Evolutionary conservation across 73 alveolate species (phyloP).

Genomic region (Paramecium sonneborni): DNA sequence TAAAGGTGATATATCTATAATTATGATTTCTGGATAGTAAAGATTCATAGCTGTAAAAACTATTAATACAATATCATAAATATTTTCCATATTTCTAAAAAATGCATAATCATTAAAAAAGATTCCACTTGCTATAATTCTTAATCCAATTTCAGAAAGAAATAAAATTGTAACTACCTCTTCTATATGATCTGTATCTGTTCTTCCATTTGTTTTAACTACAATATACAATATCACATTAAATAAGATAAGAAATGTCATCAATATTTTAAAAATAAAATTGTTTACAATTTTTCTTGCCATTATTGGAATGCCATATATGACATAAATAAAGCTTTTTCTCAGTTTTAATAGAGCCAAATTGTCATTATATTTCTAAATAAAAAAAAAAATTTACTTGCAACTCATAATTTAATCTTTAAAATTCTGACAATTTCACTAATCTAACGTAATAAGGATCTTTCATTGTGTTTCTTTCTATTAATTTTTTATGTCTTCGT

Average conservation of each 20-base stretch:
- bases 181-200: neutral
- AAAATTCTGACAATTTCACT: neutral
- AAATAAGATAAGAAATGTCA: neutral
- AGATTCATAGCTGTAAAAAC: neutral
- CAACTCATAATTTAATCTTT: constrained; percentile 2
- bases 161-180: neutral
- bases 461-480: neutral
- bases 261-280: neutral
- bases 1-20: constrained; percentile 10
- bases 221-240: neutral
- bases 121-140: constrained; percentile 25
- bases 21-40: neutral
- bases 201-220: neutral
- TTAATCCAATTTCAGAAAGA: neutral
- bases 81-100: constrained; percentile 13
- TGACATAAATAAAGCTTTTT: neutral
- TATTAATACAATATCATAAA: neutral
- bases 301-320: neutral
- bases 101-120: constrained; percentile 22
- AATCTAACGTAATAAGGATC: constrained; percentile 28
- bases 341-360: neutral
- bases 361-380: constrained; percentile 4
- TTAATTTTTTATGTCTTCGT: neutral
- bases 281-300: neutral
- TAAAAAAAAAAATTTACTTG: neutral